Conservation (phyloP, 345 rosid species). For the Hibiscus syriacus region DNA sequence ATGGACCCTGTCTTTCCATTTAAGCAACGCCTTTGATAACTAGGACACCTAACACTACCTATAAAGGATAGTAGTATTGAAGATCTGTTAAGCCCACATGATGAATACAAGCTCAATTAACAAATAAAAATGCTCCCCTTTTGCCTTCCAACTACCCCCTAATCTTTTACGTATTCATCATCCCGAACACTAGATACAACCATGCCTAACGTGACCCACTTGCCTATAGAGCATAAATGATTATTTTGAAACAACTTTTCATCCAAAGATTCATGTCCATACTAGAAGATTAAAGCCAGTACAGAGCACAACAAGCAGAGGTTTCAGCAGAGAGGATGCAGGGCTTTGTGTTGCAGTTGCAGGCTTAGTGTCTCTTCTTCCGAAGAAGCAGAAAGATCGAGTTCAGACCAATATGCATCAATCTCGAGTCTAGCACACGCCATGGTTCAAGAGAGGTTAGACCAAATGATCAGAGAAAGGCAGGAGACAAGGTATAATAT, state of each 20-base stretch:
- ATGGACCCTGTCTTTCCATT: slow-evolving; percentile 15
- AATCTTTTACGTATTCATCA: slow-evolving; percentile 16
- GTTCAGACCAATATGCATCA: slow-evolving; percentile 35
- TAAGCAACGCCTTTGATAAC: slow-evolving; percentile 10
- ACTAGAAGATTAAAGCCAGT: slow-evolving; percentile 22
- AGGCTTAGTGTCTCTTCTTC: slow-evolving; percentile 74
- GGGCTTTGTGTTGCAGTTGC: slow-evolving; percentile 65
- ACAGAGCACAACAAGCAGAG: slow-evolving; percentile 29
- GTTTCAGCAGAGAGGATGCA: slow-evolving; percentile 46
- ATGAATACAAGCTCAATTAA: slow-evolving; percentile 29
- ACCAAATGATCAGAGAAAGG: slow-evolving; percentile 8
- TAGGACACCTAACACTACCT: slow-evolving; percentile 28
- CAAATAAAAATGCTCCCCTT: slow-evolving; percentile 29
- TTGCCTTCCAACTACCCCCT: slow-evolving; percentile 35
- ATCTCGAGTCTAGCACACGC: slow-evolving; percentile 81
- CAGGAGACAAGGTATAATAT: neutral
- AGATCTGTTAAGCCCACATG: slow-evolving; percentile 22
- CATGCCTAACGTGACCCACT: slow-evolving; percentile 38
- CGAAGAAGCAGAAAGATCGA: slow-evolving; percentile 37
- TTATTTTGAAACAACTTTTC: slow-evolving; percentile 17
- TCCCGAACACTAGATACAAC: slow-evolving; percentile 38
- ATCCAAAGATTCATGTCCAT: slow-evolving; percentile 12
- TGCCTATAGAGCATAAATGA: slow-evolving; percentile 29
- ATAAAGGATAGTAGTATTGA: slow-evolving; percentile 14
- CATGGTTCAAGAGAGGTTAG: slow-evolving; percentile 28